A percentile compares a stretch with the other conserved stretches of the same genome.
Conservation (phyloP, 1,284 basidiomycete genomes). For the Entoloma clypeatum region DNA sequence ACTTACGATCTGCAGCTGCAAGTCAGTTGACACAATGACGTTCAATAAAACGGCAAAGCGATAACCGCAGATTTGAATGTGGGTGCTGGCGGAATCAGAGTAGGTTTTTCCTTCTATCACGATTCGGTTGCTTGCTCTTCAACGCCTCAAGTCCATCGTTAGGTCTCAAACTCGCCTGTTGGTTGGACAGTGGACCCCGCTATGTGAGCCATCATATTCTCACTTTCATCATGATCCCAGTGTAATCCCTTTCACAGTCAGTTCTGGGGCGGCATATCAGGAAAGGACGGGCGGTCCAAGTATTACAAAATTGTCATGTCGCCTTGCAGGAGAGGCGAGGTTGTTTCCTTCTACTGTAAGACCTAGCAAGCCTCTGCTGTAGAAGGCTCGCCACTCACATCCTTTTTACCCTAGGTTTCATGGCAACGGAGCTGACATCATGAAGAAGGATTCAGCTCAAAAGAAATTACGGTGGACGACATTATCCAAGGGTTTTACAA, state of each 20-base stretch:
- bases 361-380: neutral
- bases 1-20: constrained; percentile 23
- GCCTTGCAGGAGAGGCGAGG: constrained; percentile 28
- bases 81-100: constrained; percentile 39
- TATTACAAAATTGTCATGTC: constrained; percentile 37
- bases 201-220: constrained; percentile 27
- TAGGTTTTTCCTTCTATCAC: constrained; percentile 11
- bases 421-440: constrained; percentile 33
- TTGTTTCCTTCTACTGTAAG: constrained; percentile 31
- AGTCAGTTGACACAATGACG: constrained; percentile 27
- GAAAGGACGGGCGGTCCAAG: constrained; percentile 29
- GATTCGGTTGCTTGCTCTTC: neutral
- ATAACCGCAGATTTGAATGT: constrained; percentile 35
- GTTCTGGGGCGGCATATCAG: constrained; percentile 30
- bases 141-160: constrained; percentile 24
- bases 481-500: constrained; percentile 29
- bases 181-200: constrained; percentile 30
- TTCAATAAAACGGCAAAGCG: constrained; percentile 30
- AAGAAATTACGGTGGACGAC: constrained; percentile 29
- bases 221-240: neutral
- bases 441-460: constrained; percentile 31
- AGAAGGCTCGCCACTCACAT: neutral
- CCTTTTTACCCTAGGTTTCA: constrained; percentile 25
- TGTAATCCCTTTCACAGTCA: constrained; percentile 21
- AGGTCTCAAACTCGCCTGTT: constrained; percentile 27